phyloP scores from a whole-genome alignment of 2,329 filamentous ascomycete species.

The Fusarium globosum region DNA sequence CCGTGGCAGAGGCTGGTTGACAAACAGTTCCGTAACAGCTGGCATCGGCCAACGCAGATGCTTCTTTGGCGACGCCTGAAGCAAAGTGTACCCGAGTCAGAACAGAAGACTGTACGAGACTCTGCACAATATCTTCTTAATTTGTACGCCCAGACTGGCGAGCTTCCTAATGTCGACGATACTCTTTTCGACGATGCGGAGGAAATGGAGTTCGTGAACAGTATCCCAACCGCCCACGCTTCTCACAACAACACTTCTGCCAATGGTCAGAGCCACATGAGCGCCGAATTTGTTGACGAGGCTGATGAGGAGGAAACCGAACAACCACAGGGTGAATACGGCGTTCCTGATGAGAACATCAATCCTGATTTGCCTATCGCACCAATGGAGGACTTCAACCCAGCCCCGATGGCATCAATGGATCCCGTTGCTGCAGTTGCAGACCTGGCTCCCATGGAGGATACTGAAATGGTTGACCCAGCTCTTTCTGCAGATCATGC shows the following conservation, averaged over 20 bases:
- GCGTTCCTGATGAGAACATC: slow-evolving; percentile 38
- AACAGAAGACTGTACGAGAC: slow-evolving; percentile 49
- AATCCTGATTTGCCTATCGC: slow-evolving; percentile 43
- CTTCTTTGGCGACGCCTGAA: slow-evolving; percentile 55
- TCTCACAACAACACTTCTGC: slow-evolving; percentile 13
- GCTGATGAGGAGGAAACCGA: slow-evolving; percentile 45
- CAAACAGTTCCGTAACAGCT: slow-evolving; percentile 53
- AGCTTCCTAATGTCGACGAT: slow-evolving; percentile 49
- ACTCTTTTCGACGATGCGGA: slow-evolving; percentile 47
- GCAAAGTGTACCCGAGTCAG: slow-evolving; percentile 48
- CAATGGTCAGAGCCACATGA: slow-evolving; percentile 28
- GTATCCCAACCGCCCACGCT: slow-evolving; percentile 27
- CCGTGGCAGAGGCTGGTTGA: slow-evolving; percentile 61
- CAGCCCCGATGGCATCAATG: slow-evolving; percentile 28
- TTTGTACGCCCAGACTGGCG: slow-evolving; percentile 48
- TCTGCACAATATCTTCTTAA: slow-evolving; percentile 51
- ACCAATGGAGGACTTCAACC: slow-evolving; percentile 44
- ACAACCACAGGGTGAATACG: slow-evolving; percentile 25
- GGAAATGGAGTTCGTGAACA: slow-evolving; percentile 48
- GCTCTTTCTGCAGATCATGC: slow-evolving; percentile 30
- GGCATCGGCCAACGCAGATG: slow-evolving; percentile 52
- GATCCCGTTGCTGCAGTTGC: slow-evolving; percentile 19
- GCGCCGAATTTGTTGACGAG: slow-evolving; percentile 46
- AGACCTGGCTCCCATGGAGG: slow-evolving; percentile 15
- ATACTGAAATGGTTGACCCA: slow-evolving; percentile 37